These are phyloP conservation scores for Talaromyces nanjingensis DNA, from an alignment of 495 filamentous ascomycete species.

Conservation along the genomic window DNA sequence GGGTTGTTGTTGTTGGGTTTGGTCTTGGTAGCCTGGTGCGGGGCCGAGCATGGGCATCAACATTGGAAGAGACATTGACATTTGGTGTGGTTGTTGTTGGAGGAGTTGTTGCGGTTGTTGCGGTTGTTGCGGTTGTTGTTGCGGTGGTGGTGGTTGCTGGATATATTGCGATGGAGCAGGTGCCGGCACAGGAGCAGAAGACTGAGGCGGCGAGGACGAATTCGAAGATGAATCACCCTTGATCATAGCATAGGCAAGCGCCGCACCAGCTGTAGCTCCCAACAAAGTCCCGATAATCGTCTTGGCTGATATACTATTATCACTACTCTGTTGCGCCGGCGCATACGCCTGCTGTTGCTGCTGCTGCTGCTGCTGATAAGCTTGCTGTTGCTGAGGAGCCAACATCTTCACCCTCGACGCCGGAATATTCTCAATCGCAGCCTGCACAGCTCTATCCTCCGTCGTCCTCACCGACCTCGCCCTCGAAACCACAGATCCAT, in stretches of 20 bases:
- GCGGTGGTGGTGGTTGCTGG: constrained; percentile 6
- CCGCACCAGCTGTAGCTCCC: constrained; percentile 69
- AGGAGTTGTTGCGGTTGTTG: background rate
- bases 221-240: constrained; percentile 43
- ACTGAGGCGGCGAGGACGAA: constrained; percentile 26
- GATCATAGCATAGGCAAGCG: constrained; percentile 65
- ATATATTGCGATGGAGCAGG: constrained; percentile 21
- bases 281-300: constrained; percentile 69
- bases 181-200: constrained; percentile 6
- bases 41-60: constrained; percentile 11
- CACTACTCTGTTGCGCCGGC: constrained; percentile 26
- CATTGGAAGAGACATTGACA: constrained; percentile 19
- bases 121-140: background rate
- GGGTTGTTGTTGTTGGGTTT: constrained; percentile 15
- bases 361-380: constrained; percentile 5
- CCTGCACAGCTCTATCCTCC: constrained; percentile 19
- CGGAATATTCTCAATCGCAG: constrained; percentile 20
- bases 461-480: constrained; percentile 22
- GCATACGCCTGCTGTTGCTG: constrained; percentile 12
- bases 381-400: background rate
- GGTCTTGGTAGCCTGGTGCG: background rate
- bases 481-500: constrained; percentile 34
- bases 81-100: constrained; percentile 20
- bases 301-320: constrained; percentile 36
- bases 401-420: constrained; percentile 3